Conservation (phyloP, 495 filamentous ascomycete genomes). For the Aspergillus coremiiformis region DNA sequence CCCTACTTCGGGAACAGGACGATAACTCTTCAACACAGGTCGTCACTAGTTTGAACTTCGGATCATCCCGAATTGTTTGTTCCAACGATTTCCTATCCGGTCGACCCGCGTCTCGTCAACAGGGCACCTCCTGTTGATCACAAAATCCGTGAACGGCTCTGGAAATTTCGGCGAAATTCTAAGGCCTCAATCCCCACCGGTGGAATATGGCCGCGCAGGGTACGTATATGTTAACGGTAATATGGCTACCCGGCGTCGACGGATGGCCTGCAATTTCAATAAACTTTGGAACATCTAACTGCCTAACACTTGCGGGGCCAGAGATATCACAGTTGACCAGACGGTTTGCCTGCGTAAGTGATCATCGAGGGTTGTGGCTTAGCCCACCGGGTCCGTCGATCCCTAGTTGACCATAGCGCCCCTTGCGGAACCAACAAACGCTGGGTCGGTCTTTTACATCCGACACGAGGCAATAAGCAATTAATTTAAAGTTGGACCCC, state of each 20-base stretch:
- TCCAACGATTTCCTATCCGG: neutral
- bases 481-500: conserved; percentile 2
- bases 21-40: conserved; percentile 1
- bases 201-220: neutral
- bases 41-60: conserved; percentile 2
- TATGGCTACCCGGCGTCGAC: neutral
- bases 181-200: neutral
- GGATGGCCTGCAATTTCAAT: neutral
- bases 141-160: neutral
- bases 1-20: no score
- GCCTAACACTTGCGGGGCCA: neutral
- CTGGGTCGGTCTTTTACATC: neutral
- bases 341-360: neutral
- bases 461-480: neutral
- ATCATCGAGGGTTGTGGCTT: neutral
- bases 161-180: neutral
- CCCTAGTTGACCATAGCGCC: neutral
- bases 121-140: neutral
- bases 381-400: neutral
- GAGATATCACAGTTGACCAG: neutral
- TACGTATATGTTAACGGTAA: neutral
- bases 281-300: neutral
- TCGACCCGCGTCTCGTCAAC: neutral
- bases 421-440: neutral
- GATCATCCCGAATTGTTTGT: conserved; percentile 6